Evolutionary conservation across 306 rosid genomes (phyloP), one percentile per base, ranked within the genome.

Genomic region (Fagus sylvatica): DNA sequence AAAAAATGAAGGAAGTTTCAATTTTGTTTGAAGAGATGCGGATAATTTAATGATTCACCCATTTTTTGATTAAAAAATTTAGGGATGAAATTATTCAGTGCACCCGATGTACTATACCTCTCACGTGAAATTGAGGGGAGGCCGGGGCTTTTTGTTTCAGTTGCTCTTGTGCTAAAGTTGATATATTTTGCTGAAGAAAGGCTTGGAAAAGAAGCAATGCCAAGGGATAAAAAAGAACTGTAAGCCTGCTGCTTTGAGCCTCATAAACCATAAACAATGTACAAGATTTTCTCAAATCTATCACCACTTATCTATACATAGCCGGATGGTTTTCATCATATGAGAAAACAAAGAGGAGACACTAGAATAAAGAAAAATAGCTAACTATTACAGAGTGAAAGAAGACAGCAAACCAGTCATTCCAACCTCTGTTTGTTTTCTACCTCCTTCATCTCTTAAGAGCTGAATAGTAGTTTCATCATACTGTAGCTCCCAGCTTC

Each of bases 281-380:
- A 75, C 84, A 67, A 10, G 74, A 41, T 19, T 30, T n/a, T 72
- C 73, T 41, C 28, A 19, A 82, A 68, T 66, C 71, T 71, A 49
- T 73, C 11, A 34, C 59, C 53, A 64, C 16, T 64, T 71, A 65
- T 66, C 76, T 80, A 74, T 73, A 76, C 84, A 72, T 32, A 51
- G 76, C 70, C 74, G 40, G 57, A 39, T 11, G 67, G 74, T 61
- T 37, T 53, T 37, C 32, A 37, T 34, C 49, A 51, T 59, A 36
- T 32, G 3, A 39, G 51, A 40, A 28, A 75, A 57, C 48, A 71
- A 49, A 36, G 53, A 43, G 69, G 41, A 22, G 28, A 22, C 55
- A 19, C 56, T 62, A 19, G 7, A 34, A 66, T 33, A 60, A 53
- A 37, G 53, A 53, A 37, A 69, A 59, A 34, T 37, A 3, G 69